Evolutionary conservation across 108 stramenopile species (phyloP).

Genomic region (Cyclotella choctawhatcheeana): DNA sequence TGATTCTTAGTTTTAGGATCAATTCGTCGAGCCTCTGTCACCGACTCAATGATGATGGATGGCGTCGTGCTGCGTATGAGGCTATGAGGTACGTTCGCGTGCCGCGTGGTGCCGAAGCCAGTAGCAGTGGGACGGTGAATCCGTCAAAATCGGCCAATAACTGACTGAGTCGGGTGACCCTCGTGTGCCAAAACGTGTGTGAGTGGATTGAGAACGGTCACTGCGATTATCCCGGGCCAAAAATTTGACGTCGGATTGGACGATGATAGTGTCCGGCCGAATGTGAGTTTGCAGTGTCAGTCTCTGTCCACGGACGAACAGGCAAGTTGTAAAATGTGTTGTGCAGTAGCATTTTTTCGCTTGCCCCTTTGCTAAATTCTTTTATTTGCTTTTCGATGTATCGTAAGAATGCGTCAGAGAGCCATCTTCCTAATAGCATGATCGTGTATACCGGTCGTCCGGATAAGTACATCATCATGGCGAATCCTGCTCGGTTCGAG

Average conservation of each 20-base stretch:
- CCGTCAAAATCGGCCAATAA: no score
- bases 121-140: no score
- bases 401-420: slow-evolving; percentile 11
- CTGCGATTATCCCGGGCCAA: neutral
- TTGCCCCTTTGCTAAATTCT: slow-evolving; percentile 19
- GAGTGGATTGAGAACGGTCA: no score
- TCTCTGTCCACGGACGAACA: neutral
- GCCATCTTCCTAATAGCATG: slow-evolving; percentile 26
- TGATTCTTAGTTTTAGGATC: no score
- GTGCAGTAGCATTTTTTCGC: neutral
- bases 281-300: slow-evolving; percentile 6
- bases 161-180: no score
- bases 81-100: no score
- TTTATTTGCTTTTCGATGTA: slow-evolving; percentile 26
- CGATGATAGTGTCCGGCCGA: neutral
- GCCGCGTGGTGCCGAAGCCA: no score
- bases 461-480: slow-evolving; percentile 37
- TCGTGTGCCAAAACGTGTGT: no score
- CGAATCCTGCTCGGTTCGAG: slow-evolving; percentile 20
- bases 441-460: slow-evolving; percentile 4
- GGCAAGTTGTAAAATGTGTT: slow-evolving; percentile 5
- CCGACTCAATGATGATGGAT: no score
- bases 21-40: no score
- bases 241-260: neutral
- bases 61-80: no score